Evolutionary conservation across 768 basidiomycete genomes (phyloP).

Genomic region (Leccinum disarticulatum): DNA sequence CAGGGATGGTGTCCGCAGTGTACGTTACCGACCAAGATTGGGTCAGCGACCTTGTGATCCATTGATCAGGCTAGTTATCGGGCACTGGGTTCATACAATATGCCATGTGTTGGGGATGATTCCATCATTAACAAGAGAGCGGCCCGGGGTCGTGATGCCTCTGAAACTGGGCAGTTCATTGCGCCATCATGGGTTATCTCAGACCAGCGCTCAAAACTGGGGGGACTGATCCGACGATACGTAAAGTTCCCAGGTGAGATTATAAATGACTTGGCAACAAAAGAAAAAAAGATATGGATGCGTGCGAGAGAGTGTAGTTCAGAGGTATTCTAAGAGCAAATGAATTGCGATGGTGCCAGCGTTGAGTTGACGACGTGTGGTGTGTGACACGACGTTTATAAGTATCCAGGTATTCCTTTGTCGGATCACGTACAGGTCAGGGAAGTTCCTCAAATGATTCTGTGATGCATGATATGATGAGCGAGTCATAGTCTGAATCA

Average conservation of each 20-base stretch:
- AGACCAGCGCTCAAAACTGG: background rate
- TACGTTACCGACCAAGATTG: background rate
- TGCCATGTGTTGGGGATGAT: background rate
- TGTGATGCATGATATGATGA: background rate
- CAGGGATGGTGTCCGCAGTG: background rate
- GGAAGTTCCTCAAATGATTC: background rate
- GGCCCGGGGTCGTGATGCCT: background rate
- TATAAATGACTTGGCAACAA: background rate
- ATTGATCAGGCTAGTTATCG: background rate
- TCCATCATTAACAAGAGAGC: background rate
- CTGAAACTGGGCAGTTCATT: background rate
- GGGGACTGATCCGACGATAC: background rate
- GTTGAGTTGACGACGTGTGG: background rate
- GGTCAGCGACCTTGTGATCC: background rate
- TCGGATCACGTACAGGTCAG: conserved; percentile 4
- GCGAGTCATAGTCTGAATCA: background rate
- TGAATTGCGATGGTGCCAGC: background rate
- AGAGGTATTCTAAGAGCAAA: background rate
- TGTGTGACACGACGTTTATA: background rate
- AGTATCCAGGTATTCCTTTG: background rate
- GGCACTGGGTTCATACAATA: background rate
- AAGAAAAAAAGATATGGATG: background rate
- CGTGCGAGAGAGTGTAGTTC: background rate
- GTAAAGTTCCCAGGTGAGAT: background rate
- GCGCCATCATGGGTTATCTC: background rate